phyloP scores from a whole-genome alignment of 2,329 filamentous ascomycete species.

The Cadophora sp. region DNA sequence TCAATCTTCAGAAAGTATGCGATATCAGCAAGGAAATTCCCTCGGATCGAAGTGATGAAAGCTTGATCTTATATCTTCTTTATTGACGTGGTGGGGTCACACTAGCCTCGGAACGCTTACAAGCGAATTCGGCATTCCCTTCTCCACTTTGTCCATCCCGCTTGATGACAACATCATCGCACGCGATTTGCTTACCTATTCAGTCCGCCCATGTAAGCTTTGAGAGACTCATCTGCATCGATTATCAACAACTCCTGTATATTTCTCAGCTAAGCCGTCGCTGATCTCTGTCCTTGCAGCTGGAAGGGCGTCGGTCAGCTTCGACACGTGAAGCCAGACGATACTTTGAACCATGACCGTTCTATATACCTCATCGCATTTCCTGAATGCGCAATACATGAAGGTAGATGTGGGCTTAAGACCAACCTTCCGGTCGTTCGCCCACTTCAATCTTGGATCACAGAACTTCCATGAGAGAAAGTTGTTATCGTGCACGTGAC shows the following conservation, averaged over 20 bases:
- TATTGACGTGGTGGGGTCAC: not conserved
- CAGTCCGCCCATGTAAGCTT: not conserved
- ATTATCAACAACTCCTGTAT: not conserved
- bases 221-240: not conserved
- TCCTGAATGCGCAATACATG: not conserved
- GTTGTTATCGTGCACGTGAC: not conserved
- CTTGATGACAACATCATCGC: constrained; percentile 3
- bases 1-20: not conserved
- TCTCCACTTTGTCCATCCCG: not conserved
- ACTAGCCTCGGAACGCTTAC: not conserved
- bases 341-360: too few species aligned
- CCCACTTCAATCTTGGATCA: too few species aligned
- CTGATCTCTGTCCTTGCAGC: not conserved
- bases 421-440: too few species aligned
- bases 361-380: too few species aligned
- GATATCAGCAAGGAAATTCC: not conserved
- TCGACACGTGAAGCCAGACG: too few species aligned
- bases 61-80: not conserved
- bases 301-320: not conserved
- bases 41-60: not conserved
- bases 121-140: not conserved
- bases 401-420: not conserved
- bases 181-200: constrained; percentile 7
- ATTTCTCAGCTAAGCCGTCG: not conserved
- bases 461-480: not conserved